These are phyloP conservation scores for Epichloe sp. DNA, from an alignment of 2,329 filamentous ascomycete species.

Conservation along the genomic window DNA sequence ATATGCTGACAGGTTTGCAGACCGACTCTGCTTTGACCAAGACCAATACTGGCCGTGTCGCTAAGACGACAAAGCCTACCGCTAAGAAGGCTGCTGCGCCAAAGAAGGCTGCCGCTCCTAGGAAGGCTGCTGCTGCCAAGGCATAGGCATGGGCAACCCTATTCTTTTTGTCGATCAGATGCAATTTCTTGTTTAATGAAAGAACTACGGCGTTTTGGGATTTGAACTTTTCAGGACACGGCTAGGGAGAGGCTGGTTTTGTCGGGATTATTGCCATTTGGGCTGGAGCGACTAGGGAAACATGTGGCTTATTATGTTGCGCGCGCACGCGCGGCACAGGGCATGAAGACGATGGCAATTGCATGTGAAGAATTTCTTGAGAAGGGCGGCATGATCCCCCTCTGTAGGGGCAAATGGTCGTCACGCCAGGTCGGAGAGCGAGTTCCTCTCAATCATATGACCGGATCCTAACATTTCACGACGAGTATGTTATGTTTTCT, in stretches of 20 bases:
- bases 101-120: constrained; percentile 31
- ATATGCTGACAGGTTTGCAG: constrained; percentile 1
- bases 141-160: constrained; percentile 20
- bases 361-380: constrained; percentile 4
- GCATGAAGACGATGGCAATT: constrained; percentile 7
- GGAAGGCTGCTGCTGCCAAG: constrained; percentile 32
- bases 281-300: constrained; percentile 9
- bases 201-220: constrained; percentile 22
- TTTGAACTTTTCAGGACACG: constrained; percentile 12
- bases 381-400: not conserved
- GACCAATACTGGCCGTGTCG: constrained; percentile 78
- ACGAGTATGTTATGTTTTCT: not conserved
- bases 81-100: constrained; percentile 33
- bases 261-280: constrained; percentile 9
- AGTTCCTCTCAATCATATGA: not conserved
- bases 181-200: constrained; percentile 18
- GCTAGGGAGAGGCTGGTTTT: constrained; percentile 8
- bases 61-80: constrained; percentile 46
- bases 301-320: constrained; percentile 11
- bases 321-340: constrained; percentile 9
- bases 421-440: constrained; percentile 1
- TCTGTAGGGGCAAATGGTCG: not conserved
- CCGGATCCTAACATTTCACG: not conserved
- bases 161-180: constrained; percentile 11
- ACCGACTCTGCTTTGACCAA: constrained; percentile 52